Evolutionary conservation across 768 basidiomycete genomes (phyloP), one percentile per base, ranked within the genome.

Genomic region (Tylopilus felleus): DNA sequence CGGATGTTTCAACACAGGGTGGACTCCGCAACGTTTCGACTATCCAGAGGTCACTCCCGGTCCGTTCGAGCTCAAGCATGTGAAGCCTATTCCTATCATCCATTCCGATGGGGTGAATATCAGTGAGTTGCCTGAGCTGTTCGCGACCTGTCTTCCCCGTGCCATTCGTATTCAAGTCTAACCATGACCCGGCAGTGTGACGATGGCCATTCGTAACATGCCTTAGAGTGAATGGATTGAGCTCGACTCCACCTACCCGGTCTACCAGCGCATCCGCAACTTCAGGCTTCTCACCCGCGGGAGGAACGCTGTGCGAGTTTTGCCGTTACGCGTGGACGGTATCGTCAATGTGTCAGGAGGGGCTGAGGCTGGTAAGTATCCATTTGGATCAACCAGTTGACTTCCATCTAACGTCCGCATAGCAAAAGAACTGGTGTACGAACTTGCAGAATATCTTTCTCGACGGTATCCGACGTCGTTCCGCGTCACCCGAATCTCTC

Each of bases 181-280:
- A 65, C 47, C 22, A 28, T 27, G 13, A 3, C 21, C 4, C 33
- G 33, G 17, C 36, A 87, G 85, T 58, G 75, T 85, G 39, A 88
- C 84, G 29, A 88, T 87, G 84, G 85, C 81, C 56, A 80, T 85
- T 60, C 78, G 82, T 36, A 70, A 64, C 46, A 87, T 89, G 85
- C 73, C 73, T 9, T 90, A 83, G 82, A 75, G 77, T 38, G 80
- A 85, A 49, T 89, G 87, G 88, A 81, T 90, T 43, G 84, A 88
- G 72, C 74, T 88, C 29, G 88, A 88, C 65, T 75, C 77, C 51
- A 71, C 80, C 51, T 86, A 81, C 61, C 64, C 73, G 17, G 60
- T 65, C 19, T 85, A 82, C 62, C 79, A 86, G 62, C 71, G 69
- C 8, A 78, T 90, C 39, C 79, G 81, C 47, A 68, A 72, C n/a